Conservation (phyloP, 139 green algal genomes). For the Haematococcus lacustris region DNA sequence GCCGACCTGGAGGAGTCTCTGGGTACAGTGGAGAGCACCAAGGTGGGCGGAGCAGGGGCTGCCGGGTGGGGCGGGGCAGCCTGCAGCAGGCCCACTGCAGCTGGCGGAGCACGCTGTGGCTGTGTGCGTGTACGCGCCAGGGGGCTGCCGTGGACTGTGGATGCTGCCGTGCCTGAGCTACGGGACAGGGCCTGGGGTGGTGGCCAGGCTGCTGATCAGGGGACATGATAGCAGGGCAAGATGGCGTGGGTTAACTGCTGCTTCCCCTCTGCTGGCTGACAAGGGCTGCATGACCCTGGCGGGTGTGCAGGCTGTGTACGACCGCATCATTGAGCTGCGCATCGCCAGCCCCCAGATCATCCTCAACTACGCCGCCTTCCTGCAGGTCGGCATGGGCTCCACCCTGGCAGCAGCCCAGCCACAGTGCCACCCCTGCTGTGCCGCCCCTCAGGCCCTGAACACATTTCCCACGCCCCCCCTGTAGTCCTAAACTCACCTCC, state of each 20-base stretch:
- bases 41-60: conserved; percentile 5
- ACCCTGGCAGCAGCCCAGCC: too few species aligned
- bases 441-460: too few species aligned
- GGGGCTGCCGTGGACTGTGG: not conserved
- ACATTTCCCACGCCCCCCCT: too few species aligned
- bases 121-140: not conserved
- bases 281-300: too few species aligned
- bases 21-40: conserved; percentile 73
- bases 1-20: conserved; percentile 93
- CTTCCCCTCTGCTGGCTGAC: too few species aligned
- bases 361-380: conserved; percentile 88
- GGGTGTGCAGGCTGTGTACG: conserved; percentile 70
- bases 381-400: conserved; percentile 69
- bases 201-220: too few species aligned
- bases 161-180: not conserved
- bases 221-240: too few species aligned
- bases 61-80: not conserved
- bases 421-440: too few species aligned
- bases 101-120: not conserved
- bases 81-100: not conserved
- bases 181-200: too few species aligned
- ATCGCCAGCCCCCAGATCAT: conserved; percentile 95
- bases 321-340: conserved; percentile 78
- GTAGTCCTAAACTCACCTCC: too few species aligned
- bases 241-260: too few species aligned